These are phyloP conservation scores for Talaromyces stipitatus DNA, from an alignment of 495 filamentous ascomycete species.

Conservation along the genomic window DNA sequence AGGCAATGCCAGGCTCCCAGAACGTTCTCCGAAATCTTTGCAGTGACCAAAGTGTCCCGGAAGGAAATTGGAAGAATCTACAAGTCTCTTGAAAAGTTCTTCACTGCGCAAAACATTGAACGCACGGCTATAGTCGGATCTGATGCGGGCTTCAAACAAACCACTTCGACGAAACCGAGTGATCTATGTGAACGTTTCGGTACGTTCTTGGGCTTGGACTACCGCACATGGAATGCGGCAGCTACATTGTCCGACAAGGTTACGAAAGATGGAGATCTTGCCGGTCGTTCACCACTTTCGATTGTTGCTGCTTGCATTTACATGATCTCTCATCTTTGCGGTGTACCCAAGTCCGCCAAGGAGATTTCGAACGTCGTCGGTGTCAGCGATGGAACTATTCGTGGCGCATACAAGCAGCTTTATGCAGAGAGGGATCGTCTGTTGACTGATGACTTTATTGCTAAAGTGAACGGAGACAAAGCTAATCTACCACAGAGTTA, in stretches of 20 bases:
- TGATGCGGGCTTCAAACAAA: conserved; percentile 41
- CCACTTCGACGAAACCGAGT: conserved; percentile 62
- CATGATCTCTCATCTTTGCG: conserved; percentile 81
- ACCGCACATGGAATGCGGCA: conserved; percentile 62
- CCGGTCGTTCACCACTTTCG: conserved; percentile 89
- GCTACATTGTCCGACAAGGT: conserved; percentile 67
- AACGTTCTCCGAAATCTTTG: conserved; percentile 88
- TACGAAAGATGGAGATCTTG: conserved; percentile 64
- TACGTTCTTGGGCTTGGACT: conserved; percentile 65
- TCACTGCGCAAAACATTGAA: conserved; percentile 51
- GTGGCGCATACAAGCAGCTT: conserved; percentile 85
- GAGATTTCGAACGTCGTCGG: conserved; percentile 74
- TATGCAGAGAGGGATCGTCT: conserved; percentile 65
- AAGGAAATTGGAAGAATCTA: conserved; percentile 97
- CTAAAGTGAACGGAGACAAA: conserved; percentile 59
- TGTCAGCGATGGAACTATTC: conserved; percentile 93
- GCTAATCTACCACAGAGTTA: conserved; percentile 55
- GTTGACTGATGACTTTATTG: conserved; percentile 67
- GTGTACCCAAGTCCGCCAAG: conserved; percentile 67
- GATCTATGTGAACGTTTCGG: conserved; percentile 87
- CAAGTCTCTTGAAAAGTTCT: conserved; percentile 84
- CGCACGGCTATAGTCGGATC: conserved; percentile 41
- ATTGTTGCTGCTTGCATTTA: conserved; percentile 94
- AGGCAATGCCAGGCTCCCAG: conserved; percentile 79
- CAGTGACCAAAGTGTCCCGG: conserved; percentile 86